phyloP scores from a whole-genome alignment of 139 green algal species.

The Chlorella sp. region DNA sequence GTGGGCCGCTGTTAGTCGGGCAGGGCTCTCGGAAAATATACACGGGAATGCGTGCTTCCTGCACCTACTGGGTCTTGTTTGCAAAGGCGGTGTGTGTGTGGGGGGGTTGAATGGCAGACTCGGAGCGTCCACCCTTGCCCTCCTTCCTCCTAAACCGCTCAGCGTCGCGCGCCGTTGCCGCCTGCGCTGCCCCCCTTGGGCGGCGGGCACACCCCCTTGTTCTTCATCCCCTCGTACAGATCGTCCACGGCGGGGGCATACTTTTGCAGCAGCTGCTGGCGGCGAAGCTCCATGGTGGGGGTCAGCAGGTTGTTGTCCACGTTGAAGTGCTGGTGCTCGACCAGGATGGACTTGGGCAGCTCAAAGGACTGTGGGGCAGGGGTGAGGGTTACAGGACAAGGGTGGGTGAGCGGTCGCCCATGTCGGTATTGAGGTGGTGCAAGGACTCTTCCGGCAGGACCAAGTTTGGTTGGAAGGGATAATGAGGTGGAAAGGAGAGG shows the following conservation, averaged over 20 bases:
- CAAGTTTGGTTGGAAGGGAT: no score
- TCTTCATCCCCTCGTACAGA: conserved; percentile 42
- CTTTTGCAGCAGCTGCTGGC: conserved; percentile 52
- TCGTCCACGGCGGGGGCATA: conserved; percentile 50
- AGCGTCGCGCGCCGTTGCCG: background rate
- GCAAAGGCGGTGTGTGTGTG: conserved; percentile 69
- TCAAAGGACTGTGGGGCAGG: conserved; percentile 66
- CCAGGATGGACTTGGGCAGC: conserved; percentile 73
- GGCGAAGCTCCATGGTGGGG: conserved; percentile 90
- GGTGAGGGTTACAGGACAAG: no score
- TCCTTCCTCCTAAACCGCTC: background rate
- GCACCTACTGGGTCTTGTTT: conserved; percentile 80
- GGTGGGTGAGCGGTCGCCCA: no score
- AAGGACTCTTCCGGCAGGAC: no score
- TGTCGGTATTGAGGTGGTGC: no score
- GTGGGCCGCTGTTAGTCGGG: conserved; percentile 12
- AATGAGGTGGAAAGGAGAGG: no score
- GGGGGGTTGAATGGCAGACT: no score
- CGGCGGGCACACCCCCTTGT: background rate
- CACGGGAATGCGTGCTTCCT: no score
- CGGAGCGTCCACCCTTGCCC: no score
- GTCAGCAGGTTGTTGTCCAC: conserved; percentile 87
- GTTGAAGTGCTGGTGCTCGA: conserved; percentile 63
- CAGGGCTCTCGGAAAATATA: no score
- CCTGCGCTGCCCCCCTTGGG: background rate